Evolutionary conservation across 108 stramenopile species (phyloP).

Genomic region (Cyclotella kingstonii): DNA sequence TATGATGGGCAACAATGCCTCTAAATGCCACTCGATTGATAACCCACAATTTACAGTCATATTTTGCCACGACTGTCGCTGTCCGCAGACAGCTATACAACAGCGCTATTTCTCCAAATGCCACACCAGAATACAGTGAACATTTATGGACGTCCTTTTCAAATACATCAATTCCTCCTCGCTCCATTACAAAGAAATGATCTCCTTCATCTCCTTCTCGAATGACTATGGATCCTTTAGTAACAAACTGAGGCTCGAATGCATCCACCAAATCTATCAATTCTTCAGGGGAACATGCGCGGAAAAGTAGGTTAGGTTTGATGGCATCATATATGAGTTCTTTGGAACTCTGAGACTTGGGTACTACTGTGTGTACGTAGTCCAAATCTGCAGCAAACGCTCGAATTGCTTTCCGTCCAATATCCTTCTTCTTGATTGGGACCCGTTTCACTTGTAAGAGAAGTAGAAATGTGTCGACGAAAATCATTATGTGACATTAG

Average conservation of each 20-base stretch:
- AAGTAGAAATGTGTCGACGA: background rate
- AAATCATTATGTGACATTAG: background rate
- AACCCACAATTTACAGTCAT: slow-evolving; percentile 53
- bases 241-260: slow-evolving; percentile 37
- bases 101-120: slow-evolving; percentile 85
- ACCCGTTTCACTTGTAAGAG: background rate
- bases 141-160: slow-evolving; percentile 35
- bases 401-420: slow-evolving; percentile 30
- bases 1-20: slow-evolving; percentile 52
- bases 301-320: slow-evolving; percentile 51
- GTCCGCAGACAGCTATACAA: slow-evolving; percentile 77
- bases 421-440: slow-evolving; percentile 27
- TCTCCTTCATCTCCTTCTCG: slow-evolving; percentile 67
- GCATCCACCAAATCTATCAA: slow-evolving; percentile 51
- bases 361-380: slow-evolving; percentile 34
- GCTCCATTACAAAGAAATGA: slow-evolving; percentile 62
- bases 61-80: slow-evolving; percentile 51
- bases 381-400: slow-evolving; percentile 12
- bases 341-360: slow-evolving; percentile 55
- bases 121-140: slow-evolving; percentile 40
- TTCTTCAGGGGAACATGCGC: slow-evolving; percentile 46
- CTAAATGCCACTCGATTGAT: slow-evolving; percentile 61
- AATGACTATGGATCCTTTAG: slow-evolving; percentile 42
- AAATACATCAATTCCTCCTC: slow-evolving; percentile 52
- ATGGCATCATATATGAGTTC: slow-evolving; percentile 64